Evolutionary conservation across 441 rosid genomes (phyloP).

Genomic region (Bruguiera hainesii): DNA sequence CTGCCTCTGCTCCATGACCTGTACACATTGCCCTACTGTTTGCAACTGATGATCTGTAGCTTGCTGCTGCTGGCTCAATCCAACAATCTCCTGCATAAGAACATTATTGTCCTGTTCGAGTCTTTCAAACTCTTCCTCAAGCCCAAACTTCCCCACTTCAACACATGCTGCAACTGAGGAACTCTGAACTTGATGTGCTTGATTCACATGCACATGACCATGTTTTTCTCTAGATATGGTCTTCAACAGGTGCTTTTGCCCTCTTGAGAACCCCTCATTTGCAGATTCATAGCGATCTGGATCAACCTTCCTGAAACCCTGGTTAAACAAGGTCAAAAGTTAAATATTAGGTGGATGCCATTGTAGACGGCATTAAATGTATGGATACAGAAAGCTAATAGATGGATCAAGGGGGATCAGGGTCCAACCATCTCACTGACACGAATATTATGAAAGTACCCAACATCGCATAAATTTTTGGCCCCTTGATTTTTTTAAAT

Average conservation of each 20-base stretch:
- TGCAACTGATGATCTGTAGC: conserved; percentile 56
- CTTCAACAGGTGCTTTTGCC: conserved; percentile 60
- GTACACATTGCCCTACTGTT: conserved; percentile 55
- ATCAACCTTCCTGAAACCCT: conserved; percentile 83
- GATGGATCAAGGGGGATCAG: neutral
- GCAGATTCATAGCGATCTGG: conserved; percentile 80
- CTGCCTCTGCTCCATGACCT: conserved; percentile 81
- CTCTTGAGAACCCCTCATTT: conserved; percentile 70
- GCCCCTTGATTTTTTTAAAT: neutral
- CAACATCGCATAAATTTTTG: neutral
- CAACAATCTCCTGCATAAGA: conserved; percentile 63
- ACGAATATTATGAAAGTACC: no score
- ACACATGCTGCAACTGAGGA: conserved; percentile 37
- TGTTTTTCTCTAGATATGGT: conserved; percentile 60
- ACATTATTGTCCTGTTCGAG: conserved; percentile 62
- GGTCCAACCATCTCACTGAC: no score
- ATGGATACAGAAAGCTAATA: neutral
- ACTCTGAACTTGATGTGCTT: conserved; percentile 39
- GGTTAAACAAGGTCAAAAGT: conserved; percentile 15
- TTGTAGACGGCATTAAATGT: neutral
- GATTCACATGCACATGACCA: conserved; percentile 42
- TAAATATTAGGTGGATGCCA: conserved; percentile 1
- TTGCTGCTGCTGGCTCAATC: conserved; percentile 69
- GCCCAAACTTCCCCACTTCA: conserved; percentile 70
- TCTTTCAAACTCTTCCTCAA: conserved; percentile 73